Base-by-base conservation (phyloP, 2,329 filamentous ascomycete genomes). In the Penicillium sclerotiorum region DNA sequence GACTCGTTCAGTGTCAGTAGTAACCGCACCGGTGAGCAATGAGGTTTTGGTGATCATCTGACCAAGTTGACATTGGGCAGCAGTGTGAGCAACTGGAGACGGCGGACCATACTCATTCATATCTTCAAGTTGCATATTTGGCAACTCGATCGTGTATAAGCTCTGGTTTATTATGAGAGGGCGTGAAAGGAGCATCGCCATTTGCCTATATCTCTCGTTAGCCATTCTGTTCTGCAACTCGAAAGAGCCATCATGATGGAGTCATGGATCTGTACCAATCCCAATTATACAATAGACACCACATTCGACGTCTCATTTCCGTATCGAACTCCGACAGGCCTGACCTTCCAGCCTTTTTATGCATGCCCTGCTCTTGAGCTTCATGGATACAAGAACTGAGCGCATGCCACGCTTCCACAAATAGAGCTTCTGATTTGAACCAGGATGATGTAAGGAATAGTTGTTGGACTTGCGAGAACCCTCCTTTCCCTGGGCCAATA, bases 351-450 rank as follows among this genome's bases (percentile, higher is more conserved):
- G 61, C 60, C 27, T 73, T 69, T 45, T 71, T 73, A 49, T 79
- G 74, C 46, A 67, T 52, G 18, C 57, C 64, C 39, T 77, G 63
- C 53, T 80, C 77, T 56, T 79, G 76, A 0, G 77, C 77, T 36
- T 77, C 74, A 6, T 73, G 74, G 23, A 80, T 74, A 2, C 73
- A 71, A 44, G 63, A 63, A 15, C 71, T 66, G 8, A 80, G 55
- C 2, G 72, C 61, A 64, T 79, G 77, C 77, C 77, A 80, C 0
- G 77, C 70, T 23, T 79, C 75, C 1, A 76, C 70, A 56, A 78
- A 79, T 17, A 69, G 67, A 12, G 71, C 73, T 47, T 77, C 75
- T 3, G 71, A 72, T 51, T 79, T 79, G 36, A 71, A 73, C 76
- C 76, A 80, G 18, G 68, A 66, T 2, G 73, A 70, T 18, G 71